Conservation (phyloP, 257 asterid species). For the Petrea volubilis region DNA sequence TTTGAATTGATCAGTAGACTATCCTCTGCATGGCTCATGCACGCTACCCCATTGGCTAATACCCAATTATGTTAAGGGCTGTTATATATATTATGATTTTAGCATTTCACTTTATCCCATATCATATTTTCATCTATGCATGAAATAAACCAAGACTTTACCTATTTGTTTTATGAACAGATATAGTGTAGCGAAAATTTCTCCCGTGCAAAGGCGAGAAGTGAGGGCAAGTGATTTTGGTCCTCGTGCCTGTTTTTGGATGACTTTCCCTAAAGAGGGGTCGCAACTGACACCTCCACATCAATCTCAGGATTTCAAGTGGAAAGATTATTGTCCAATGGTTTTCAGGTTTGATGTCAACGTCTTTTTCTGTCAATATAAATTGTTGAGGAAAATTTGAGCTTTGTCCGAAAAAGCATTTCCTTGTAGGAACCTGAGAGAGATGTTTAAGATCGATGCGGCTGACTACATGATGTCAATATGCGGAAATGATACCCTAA, state of each 20-base stretch:
- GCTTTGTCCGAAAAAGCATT: too few relatives aligned
- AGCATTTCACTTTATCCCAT: too few relatives aligned
- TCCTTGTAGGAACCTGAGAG: conserved; percentile 64
- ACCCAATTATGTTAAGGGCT: too few relatives aligned
- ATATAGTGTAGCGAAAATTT: conserved; percentile 72
- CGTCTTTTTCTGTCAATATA: not conserved
- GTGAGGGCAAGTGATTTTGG: conserved; percentile 67
- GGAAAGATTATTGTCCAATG: conserved; percentile 86
- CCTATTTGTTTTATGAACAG: conserved; percentile 40
- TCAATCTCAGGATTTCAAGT: conserved; percentile 71
- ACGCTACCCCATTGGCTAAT: too few relatives aligned
- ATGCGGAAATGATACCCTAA: conserved; percentile 78
- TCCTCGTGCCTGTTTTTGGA: conserved; percentile 62
- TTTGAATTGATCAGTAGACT: too few relatives aligned
- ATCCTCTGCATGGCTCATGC: too few relatives aligned
- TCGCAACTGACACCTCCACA: conserved; percentile 70
- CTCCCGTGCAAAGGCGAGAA: conserved; percentile 71
- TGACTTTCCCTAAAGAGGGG: conserved; percentile 68
- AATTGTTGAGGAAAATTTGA: not conserved
- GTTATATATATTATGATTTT: too few relatives aligned
- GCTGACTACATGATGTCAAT: conserved; percentile 86
- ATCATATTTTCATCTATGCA: too few relatives aligned
- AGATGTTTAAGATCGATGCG: conserved; percentile 72
- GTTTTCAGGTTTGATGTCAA: conserved; percentile 66
- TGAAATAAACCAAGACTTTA: too few relatives aligned